Evolutionary conservation across 129 eudicot genomes (phyloP).

Genomic region (carrot (Daucus carota)): DNA sequence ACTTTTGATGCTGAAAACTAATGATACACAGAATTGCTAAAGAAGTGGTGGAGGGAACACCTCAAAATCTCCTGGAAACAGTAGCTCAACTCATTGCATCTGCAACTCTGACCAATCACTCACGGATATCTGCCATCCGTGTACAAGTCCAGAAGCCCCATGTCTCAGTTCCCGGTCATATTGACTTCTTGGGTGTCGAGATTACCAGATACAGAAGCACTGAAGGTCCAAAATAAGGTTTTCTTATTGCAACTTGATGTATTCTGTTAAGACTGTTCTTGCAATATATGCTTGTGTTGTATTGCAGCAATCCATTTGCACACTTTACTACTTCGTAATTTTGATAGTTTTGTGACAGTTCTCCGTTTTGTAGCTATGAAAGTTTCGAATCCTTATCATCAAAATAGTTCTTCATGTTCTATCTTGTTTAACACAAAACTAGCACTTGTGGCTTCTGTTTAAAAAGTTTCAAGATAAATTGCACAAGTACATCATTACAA

Average conservation of each 20-base stretch:
- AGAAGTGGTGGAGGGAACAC: constrained; percentile 59
- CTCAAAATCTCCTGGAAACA: constrained; percentile 69
- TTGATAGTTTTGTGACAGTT: background rate
- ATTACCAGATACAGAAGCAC: constrained; percentile 51
- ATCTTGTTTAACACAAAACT: background rate
- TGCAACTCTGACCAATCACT: constrained; percentile 38
- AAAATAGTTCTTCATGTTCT: background rate
- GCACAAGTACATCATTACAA: constrained; percentile 5
- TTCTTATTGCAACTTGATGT: background rate
- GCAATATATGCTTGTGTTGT: background rate
- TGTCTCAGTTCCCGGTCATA: constrained; percentile 75
- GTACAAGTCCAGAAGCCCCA: constrained; percentile 85
- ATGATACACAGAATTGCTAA: constrained; percentile 47
- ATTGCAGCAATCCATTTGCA: background rate
- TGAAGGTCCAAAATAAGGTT: constrained; percentile 4
- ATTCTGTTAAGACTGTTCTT: background rate
- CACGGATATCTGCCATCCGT: constrained; percentile 56
- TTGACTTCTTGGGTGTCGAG: constrained; percentile 82
- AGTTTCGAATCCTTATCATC: background rate
- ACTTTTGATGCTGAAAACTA: background rate
- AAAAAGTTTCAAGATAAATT: background rate
- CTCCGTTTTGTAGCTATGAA: background rate
- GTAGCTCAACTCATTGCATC: constrained; percentile 68
- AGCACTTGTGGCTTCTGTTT: background rate
- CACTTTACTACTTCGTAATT: background rate